These are phyloP conservation scores for Symmetrospora coprosmae DNA, from an alignment of 768 basidiomycete genomes.

Conservation along the genomic window DNA sequence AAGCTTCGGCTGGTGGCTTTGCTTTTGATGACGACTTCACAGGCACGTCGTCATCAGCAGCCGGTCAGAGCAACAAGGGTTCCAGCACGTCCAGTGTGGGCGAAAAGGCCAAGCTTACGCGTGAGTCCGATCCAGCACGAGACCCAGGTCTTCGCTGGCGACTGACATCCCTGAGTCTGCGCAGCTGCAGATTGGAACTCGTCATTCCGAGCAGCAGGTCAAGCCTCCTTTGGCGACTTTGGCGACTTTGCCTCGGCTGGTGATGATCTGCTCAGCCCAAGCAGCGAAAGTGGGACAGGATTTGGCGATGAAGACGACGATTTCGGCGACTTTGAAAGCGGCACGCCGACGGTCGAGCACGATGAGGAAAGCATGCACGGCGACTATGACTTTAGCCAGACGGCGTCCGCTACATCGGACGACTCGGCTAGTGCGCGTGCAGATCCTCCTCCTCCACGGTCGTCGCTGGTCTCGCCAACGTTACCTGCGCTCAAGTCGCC, in stretches of 20 bases:
- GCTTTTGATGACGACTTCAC: slow-evolving; percentile 21
- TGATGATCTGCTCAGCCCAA: too few species aligned
- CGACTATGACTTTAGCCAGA: slow-evolving; percentile 15
- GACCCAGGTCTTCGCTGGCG: neutral
- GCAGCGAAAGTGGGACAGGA: too few species aligned
- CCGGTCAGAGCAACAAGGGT: neutral
- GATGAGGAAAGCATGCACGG: slow-evolving; percentile 5
- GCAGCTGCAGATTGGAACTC: slow-evolving; percentile 21
- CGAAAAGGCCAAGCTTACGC: neutral
- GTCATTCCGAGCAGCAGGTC: slow-evolving; percentile 1
- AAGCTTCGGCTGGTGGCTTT: neutral
- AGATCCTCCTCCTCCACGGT: too few species aligned
- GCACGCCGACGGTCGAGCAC: neutral
- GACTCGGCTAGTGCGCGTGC: too few species aligned
- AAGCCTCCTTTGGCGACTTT: slow-evolving; percentile 14
- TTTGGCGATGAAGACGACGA: slow-evolving; percentile 8
- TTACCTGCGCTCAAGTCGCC: too few species aligned
- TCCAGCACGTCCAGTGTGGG: neutral
- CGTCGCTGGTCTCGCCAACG: too few species aligned
- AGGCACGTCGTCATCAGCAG: neutral
- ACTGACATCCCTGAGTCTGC: neutral
- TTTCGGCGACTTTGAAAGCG: slow-evolving; percentile 19
- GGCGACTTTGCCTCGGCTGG: slow-evolving; percentile 7
- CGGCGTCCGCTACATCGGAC: too few species aligned
- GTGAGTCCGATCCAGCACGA: neutral